A percentile compares a stretch with the other conserved stretches of the same genome.
Conservation (phyloP, 2,329 filamentous ascomycete genomes). For the Exserohilum turcica region DNA sequence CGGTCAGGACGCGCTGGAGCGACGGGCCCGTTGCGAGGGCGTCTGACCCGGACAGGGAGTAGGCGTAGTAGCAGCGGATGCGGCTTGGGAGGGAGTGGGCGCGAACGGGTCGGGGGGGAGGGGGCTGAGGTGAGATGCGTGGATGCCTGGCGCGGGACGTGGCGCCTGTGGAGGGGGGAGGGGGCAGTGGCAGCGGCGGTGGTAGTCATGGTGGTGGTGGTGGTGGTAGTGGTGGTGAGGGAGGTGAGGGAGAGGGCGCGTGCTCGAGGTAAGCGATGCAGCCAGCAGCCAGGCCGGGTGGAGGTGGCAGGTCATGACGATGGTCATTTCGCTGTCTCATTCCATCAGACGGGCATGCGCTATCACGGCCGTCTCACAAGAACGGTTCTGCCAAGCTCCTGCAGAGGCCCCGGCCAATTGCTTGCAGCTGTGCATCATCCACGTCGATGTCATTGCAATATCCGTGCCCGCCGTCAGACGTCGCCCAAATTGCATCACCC, state of each 20-base stretch:
- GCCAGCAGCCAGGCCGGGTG: constrained; percentile 7
- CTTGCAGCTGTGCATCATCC: constrained; percentile 30
- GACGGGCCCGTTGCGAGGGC: not conserved
- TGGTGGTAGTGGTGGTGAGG: too few species aligned
- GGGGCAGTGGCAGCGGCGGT: too few species aligned
- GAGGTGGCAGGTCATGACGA: constrained; percentile 8
- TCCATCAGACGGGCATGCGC: constrained; percentile 39
- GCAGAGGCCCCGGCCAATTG: constrained; percentile 9
- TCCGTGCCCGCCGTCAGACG: constrained; percentile 27
- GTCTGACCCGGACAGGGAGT: not conserved
- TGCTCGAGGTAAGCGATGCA: constrained; percentile 13
- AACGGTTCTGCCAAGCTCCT: constrained; percentile 42
- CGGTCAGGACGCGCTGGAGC: constrained; percentile 17
- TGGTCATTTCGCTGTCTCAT: constrained; percentile 45
- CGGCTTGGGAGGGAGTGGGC: too few species aligned
- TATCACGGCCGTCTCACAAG: constrained; percentile 38
- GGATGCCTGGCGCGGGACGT: not conserved
- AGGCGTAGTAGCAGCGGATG: too few species aligned
- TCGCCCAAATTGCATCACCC: constrained; percentile 24
- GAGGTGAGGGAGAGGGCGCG: not conserved
- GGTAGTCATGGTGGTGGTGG: too few species aligned
- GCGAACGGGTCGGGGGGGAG: not conserved
- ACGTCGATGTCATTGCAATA: constrained; percentile 38
- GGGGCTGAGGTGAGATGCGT: not conserved
- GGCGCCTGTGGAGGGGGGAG: too few species aligned